Evolutionary conservation across 306 rosid genomes (phyloP).

Genomic region (Quercus berberidifolia): DNA sequence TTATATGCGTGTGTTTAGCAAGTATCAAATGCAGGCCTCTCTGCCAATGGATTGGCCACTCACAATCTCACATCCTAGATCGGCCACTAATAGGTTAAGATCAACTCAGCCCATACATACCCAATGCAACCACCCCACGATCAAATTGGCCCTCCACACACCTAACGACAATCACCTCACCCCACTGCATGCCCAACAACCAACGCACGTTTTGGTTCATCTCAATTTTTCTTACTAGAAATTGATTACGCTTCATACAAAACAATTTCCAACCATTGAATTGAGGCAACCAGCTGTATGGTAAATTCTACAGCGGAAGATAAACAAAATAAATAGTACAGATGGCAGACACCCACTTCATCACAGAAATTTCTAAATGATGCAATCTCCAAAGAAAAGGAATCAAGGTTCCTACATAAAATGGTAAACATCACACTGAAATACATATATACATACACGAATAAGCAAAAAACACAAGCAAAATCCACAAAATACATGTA

Average conservation of each 20-base stretch:
- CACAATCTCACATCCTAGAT: no score
- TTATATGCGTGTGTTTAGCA: no score
- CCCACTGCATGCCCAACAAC: no score
- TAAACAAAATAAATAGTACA: background rate
- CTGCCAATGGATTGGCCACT: no score
- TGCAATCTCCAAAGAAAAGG: constrained; percentile 15
- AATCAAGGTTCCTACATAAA: constrained; percentile 33
- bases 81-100: no score
- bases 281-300: background rate
- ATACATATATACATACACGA: constrained; percentile 39
- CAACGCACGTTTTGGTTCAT: background rate
- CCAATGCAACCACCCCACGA: no score
- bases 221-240: background rate
- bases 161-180: no score
- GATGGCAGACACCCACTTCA: background rate
- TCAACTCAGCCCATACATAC: no score
- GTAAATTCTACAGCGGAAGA: background rate
- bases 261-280: background rate
- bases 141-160: no score
- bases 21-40: no score
- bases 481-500: constrained; percentile 29
- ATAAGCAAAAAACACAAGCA: constrained; percentile 34
- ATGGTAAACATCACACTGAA: constrained; percentile 28
- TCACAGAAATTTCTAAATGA: constrained; percentile 23
- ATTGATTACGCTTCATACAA: background rate